Conservation (phyloP, 805 yeast genomes). For the Saccharomycopsis sp. region DNA sequence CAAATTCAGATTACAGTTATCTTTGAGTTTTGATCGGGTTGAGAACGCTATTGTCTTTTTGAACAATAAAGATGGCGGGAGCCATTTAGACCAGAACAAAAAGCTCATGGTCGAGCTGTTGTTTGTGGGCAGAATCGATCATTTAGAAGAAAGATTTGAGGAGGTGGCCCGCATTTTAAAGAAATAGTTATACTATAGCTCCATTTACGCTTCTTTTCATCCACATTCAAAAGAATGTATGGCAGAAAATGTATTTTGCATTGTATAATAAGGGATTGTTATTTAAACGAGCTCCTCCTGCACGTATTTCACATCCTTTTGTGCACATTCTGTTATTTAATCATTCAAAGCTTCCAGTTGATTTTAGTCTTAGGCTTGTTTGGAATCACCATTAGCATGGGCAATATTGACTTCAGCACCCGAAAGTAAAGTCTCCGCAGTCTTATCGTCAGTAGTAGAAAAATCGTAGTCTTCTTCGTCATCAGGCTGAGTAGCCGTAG, state of each 20-base stretch:
- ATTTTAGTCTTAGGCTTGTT: too few species aligned
- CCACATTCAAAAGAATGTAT: neutral
- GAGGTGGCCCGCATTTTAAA: neutral
- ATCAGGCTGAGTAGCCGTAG: neutral
- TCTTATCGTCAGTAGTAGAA: constrained; percentile 7
- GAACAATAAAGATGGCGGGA: neutral
- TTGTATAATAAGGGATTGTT: neutral
- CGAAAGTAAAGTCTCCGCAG: constrained; percentile 13
- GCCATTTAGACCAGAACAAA: neutral
- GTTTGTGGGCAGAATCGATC: neutral
- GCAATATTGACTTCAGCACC: constrained; percentile 17
- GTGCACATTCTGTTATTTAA: too few species aligned
- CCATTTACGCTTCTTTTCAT: neutral
- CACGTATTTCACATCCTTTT: too few species aligned
- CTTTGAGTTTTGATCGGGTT: neutral
- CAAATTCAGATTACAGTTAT: neutral
- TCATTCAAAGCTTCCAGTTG: too few species aligned
- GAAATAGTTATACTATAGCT: neutral
- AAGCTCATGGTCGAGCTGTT: neutral
- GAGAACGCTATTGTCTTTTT: constrained; percentile 1
- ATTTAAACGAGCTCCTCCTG: too few species aligned
- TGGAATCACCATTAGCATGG: neutral
- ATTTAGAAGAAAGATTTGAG: neutral
- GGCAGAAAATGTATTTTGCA: neutral
- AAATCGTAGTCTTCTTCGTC: constrained; percentile 20